Base-by-base conservation (phyloP, 2,329 filamentous ascomycete species). In the Nothophoma quercina region DNA sequence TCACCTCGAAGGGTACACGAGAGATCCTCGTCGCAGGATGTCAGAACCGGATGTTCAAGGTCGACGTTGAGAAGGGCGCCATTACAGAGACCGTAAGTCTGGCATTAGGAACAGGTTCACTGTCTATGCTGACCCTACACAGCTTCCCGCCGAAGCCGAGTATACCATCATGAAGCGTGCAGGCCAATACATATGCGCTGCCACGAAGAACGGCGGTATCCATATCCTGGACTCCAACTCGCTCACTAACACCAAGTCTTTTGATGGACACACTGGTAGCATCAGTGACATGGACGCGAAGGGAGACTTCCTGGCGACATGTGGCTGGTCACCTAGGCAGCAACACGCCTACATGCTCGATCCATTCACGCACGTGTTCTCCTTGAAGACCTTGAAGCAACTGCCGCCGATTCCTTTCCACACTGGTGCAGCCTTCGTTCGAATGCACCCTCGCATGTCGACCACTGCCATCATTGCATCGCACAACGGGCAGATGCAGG, bases 221-320 rank as follows among this genome's bases (percentile, higher is more conserved):
- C 88, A 98, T 74, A 88, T 97, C 23, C 81, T 99, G 18, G 93
- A 96, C 68, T 85, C 93, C 1, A 80, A 85, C 47, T 90, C 83
- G 49, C 90, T 96, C 67, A 83, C 85, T 33, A 83, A 96, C 5
- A 81, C 95, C 62, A 96, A 93, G 71, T 86, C 85, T 9, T 99
- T 95, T 90, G 91, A 91, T 70, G 92, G 93, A 0, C 95, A 99
- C 70, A 88, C 88, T 1, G 90, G 91, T 7, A 85, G 87, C 43
- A 90, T 99, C 71, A 96, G 91, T 73, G 93, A 98, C 72, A 97
- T 99, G 90, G 95, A 99, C 77, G 91, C 93, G 7, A 90, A 95
- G 69, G 91, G 95, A 68, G 93, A 98, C 72, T 95, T 95, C 62
- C 86, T 99, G 46, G 89, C 98, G 18, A 98, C 95, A 4, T 99